Evolutionary conservation across 2,329 filamentous ascomycete genomes (phyloP), one percentile per base, ranked within the genome.

Genomic region (Fusarium caatingaense): DNA sequence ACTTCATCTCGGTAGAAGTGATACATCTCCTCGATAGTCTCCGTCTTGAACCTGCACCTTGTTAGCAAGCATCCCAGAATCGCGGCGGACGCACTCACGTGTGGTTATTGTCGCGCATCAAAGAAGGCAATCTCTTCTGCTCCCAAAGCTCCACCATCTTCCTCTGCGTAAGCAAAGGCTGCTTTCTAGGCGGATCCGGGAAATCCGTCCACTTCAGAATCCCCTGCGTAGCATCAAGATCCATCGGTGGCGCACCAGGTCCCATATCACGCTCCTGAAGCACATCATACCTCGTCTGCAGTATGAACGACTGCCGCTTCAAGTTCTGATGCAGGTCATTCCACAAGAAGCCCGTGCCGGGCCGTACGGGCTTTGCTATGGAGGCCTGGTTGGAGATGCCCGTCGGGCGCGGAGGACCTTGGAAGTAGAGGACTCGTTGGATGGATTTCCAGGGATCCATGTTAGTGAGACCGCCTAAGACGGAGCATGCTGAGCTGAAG

Each of bases 161-260:
- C 41, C 87, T 81, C 73, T 87, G 84, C 12, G 82, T 85, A 34
- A 88, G 76, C 50, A 80, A 34, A 13, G 84, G 81, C n/a, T 81
- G 79, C 15, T 80, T 80, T 25, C 81, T 81, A 2, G 83, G 80
- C 18, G 88, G 87, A 65, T 90, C 88, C 2, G 89, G 88, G 46
- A 90, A 82, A 68, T 90, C 88, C 8, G 81, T 84, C 87, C 87
- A 91, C 46, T 85, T 80, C 60, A 91, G 75, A 6, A 84, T 83
- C 20, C 86, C 87, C 0, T 79, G 79, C 1, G 78, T 75, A 8
- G 78, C 72, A 63, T 86, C 83, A 42, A 85, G 80, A 41, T 85
- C 80, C 59, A 76, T 71, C 4, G 76, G 62, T 1, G 76, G 65
- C 3, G 75, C 74, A 13, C 72, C 64, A 5, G 76, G 76, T 21